Evolutionary conservation across 805 yeast genomes (phyloP), one percentile per base, ranked within the genome.

Genomic region (Candida xyloterini): DNA sequence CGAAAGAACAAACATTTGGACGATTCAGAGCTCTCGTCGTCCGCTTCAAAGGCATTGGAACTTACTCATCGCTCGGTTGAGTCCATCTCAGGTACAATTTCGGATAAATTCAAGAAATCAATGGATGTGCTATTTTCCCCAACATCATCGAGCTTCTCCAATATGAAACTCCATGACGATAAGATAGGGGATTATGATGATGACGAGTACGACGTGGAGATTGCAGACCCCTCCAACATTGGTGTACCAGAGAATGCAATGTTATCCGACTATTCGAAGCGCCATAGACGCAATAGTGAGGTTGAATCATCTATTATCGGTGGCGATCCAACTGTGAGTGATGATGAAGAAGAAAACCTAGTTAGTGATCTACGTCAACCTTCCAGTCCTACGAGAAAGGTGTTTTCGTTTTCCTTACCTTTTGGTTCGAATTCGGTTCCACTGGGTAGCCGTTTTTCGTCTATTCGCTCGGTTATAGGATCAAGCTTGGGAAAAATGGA

Each of bases 351-450:
- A 2, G 34, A 34, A 24, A 42, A 39, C 13, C 36, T 42, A 15
- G 59, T 55, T 13, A 51, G 47, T 11, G 46, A 33, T 10, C 48
- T 47, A 15, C 47, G 41, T 25, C 41, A 63, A 20, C 51, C 65
- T 23, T 65, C 57, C 38, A 35, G 35, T 14, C 36, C 47, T 11
- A 40, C 59, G 3, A 38, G 45, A 10, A 56, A 56, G 50, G 70
- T 76, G 33, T 77, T 77, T 44, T 66, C 76, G 27, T 79, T 80
- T 47, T 71, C 81, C 14, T 64, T 80, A 37, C 85, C 85, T 4
- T 76, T 79, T 52, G 79, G 78, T 7, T 72, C 74, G 15, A 67
- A 38, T 27, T 43, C 46, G 7, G 47, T 46, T 2, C 46, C 42
- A 4, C 38, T 50, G 22, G 40, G 10, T 23, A 42, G 43, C 15